Evolutionary conservation across 441 rosid species (phyloP).

Genomic region (Kokia cookei): DNA sequence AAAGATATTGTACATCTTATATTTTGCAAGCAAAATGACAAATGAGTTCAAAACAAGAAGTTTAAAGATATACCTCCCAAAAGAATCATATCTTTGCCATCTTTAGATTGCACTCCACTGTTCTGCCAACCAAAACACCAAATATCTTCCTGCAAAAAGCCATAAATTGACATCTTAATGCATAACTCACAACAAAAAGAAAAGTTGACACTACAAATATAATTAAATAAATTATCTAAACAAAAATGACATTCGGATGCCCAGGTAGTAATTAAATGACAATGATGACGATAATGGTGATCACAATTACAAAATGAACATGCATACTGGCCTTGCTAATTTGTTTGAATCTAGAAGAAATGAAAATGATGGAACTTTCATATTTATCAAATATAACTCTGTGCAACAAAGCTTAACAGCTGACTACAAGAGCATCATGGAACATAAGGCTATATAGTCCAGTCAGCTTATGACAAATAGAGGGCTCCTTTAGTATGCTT

Average conservation of each 20-base stretch:
- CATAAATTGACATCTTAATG: conserved; percentile 1
- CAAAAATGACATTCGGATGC: background rate
- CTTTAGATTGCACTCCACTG: conserved; percentile 58
- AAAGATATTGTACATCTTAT: background rate
- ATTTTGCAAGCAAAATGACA: background rate
- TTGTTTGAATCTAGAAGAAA: background rate
- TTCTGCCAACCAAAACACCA: conserved; percentile 97
- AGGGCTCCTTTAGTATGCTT: background rate
- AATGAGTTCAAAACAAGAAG: background rate
- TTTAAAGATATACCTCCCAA: conserved; percentile 65
- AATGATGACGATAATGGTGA: background rate
- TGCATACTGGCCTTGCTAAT: background rate
- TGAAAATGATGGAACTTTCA: background rate
- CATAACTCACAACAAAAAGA: background rate
- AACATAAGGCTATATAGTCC: background rate
- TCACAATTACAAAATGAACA: background rate
- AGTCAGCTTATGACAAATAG: background rate
- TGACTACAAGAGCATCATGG: background rate
- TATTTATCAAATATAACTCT: background rate
- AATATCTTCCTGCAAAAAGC: conserved; percentile 42
- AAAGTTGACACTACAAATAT: background rate
- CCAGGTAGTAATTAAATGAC: background rate
- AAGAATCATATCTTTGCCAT: conserved; percentile 58
- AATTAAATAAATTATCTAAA: background rate
- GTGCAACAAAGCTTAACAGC: background rate